phyloP scores from a whole-genome alignment of 768 basidiomycete species.

The Polyporus arcularius region DNA sequence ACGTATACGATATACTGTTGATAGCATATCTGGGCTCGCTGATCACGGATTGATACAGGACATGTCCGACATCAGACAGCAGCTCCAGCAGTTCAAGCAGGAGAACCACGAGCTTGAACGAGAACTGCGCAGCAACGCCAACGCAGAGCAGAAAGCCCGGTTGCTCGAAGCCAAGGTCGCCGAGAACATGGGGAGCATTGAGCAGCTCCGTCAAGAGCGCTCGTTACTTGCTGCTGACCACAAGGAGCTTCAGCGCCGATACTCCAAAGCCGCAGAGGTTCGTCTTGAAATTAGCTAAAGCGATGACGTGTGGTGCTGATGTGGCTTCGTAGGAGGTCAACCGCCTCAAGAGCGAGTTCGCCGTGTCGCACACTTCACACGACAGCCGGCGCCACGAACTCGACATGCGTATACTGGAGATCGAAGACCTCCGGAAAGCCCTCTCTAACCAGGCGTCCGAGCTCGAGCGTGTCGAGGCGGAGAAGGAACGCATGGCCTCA shows the following conservation, averaged over 20 bases:
- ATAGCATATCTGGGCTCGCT: not conserved
- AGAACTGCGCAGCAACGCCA: constrained; percentile 71
- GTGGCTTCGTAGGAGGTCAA: constrained; percentile 50
- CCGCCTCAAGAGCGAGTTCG: constrained; percentile 61
- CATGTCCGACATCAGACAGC: constrained; percentile 73
- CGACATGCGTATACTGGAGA: constrained; percentile 68
- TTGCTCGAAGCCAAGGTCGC: constrained; percentile 64
- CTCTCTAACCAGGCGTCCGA: constrained; percentile 61
- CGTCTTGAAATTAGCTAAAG: not conserved
- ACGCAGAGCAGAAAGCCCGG: constrained; percentile 72
- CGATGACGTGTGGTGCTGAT: not conserved
- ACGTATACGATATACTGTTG: constrained; percentile 24
- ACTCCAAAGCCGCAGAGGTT: constrained; percentile 69
- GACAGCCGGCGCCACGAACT: constrained; percentile 74
- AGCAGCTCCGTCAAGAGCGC: constrained; percentile 77
- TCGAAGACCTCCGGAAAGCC: constrained; percentile 73
- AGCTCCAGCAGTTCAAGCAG: constrained; percentile 68
- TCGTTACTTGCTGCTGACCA: constrained; percentile 68
- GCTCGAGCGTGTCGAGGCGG: constrained; percentile 62
- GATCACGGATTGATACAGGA: constrained; percentile 47
- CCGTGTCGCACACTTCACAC: constrained; percentile 63
- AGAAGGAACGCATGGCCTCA: constrained; percentile 59
- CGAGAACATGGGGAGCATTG: constrained; percentile 70
- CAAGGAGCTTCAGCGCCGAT: constrained; percentile 69
- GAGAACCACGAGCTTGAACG: constrained; percentile 74